Evolutionary conservation across 805 yeast species (phyloP).

Genomic region (Teunomyces panamensis): DNA sequence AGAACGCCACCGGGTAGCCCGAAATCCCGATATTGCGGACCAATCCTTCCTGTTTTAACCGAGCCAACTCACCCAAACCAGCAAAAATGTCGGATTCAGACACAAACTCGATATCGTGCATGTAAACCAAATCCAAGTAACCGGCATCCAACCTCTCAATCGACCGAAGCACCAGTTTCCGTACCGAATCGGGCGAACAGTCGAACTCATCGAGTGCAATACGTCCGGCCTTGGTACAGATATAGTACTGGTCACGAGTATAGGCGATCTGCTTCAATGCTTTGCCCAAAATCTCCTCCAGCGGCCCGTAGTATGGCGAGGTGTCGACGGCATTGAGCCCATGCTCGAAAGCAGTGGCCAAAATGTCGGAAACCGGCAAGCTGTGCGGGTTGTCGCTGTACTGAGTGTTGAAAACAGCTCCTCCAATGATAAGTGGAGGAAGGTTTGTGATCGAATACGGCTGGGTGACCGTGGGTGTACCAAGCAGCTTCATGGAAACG

Average conservation of each 20-base stretch:
- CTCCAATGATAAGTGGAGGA: constrained; percentile 75
- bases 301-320: constrained; percentile 90
- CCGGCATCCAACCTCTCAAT: constrained; percentile 59
- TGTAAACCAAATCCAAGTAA: constrained; percentile 77
- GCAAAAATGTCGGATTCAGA: constrained; percentile 49
- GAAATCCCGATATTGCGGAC: constrained; percentile 71
- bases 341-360: constrained; percentile 55
- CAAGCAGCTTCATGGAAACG: constrained; percentile 13
- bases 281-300: constrained; percentile 70
- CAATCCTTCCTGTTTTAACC: constrained; percentile 60
- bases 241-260: constrained; percentile 60
- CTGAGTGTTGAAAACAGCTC: constrained; percentile 82
- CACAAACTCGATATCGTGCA: constrained; percentile 89
- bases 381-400: constrained; percentile 67
- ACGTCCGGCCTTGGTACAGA: constrained; percentile 88
- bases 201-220: constrained; percentile 67
- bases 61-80: constrained; percentile 61
- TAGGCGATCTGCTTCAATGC: constrained; percentile 44
- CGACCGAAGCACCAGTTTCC: constrained; percentile 64
- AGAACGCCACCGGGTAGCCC: constrained; percentile 79
- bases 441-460: constrained; percentile 29
- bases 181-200: constrained; percentile 60
- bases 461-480: constrained; percentile 14
- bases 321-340: constrained; percentile 85
- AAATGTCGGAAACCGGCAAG: constrained; percentile 55